A percentile compares a stretch with the other conserved stretches of the same genome.
These are phyloP conservation scores for Epichloe gansuensis DNA, from an alignment of 2,329 filamentous ascomycete species.

Conservation along the genomic window DNA sequence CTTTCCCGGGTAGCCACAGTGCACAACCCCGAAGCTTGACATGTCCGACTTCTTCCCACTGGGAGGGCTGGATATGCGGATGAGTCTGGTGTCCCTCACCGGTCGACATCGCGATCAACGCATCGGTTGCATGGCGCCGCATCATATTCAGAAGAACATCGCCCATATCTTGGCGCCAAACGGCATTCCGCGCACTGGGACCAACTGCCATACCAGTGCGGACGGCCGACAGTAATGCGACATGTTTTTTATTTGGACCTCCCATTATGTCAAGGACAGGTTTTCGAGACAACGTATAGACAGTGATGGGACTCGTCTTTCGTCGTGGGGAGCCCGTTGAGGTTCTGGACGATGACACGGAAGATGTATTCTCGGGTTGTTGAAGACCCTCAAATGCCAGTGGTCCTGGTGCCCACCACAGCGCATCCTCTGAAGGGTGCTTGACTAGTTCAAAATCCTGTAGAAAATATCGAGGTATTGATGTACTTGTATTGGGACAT, in stretches of 20 bases:
- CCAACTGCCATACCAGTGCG: constrained; percentile 17
- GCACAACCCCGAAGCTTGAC: constrained; percentile 31
- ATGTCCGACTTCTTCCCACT: constrained; percentile 31
- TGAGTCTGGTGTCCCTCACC: constrained; percentile 6
- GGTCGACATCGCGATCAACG: constrained; percentile 23
- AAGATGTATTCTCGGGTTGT: constrained; percentile 1
- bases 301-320: constrained; percentile 11
- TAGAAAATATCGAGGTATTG: constrained; percentile 49
- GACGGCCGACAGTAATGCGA: constrained; percentile 8
- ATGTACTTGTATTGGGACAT: constrained; percentile 35
- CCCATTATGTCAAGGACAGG: constrained; percentile 16
- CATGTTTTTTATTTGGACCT: constrained; percentile 8
- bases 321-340: neutral
- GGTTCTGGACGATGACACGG: neutral
- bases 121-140: constrained; percentile 32
- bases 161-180: constrained; percentile 41
- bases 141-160: constrained; percentile 36
- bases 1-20: constrained; percentile 25
- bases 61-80: constrained; percentile 29
- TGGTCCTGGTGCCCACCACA: constrained; percentile 44
- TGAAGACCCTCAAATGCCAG: constrained; percentile 19
- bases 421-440: constrained; percentile 37
- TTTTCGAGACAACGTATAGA: constrained; percentile 19
- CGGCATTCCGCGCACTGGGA: constrained; percentile 4
- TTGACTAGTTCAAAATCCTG: constrained; percentile 44